Evolutionary conservation across 2,329 filamentous ascomycete genomes (phyloP).

Genomic region (Ceratocystis diversiconidia): DNA sequence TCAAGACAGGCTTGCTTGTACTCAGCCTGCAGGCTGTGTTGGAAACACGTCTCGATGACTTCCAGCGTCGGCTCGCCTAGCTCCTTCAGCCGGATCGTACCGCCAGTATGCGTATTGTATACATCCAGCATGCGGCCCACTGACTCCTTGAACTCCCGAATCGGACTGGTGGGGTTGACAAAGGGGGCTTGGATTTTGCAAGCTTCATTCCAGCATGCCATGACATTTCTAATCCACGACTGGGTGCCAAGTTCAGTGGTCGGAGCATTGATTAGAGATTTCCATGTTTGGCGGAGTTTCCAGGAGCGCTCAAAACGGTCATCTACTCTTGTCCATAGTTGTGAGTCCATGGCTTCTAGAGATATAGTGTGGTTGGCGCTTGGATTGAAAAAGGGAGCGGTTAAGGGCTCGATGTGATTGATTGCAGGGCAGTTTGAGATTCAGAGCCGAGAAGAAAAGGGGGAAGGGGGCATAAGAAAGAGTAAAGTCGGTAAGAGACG

Average conservation of each 20-base stretch:
- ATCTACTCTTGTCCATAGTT: constrained; percentile 14
- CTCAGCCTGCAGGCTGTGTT: constrained; percentile 9
- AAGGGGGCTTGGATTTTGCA: constrained; percentile 10
- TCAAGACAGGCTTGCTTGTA: constrained; percentile 15
- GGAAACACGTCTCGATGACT: constrained; percentile 9
- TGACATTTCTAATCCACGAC: constrained; percentile 10
- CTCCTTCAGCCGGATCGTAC: constrained; percentile 7
- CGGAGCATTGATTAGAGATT: constrained; percentile 8
- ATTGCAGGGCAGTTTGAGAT: too few species aligned
- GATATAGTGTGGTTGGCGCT: not conserved
- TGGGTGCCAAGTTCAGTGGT: constrained; percentile 6
- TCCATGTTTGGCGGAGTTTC: constrained; percentile 14
- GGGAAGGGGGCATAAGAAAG: too few species aligned
- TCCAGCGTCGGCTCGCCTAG: constrained; percentile 11
- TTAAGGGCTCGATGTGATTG: too few species aligned
- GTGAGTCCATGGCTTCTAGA: constrained; percentile 18
- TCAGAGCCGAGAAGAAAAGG: too few species aligned
- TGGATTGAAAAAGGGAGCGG: not conserved
- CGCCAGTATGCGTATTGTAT: constrained; percentile 14
- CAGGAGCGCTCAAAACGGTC: constrained; percentile 9
- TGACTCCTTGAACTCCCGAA: constrained; percentile 38
- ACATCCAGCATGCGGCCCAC: constrained; percentile 28
- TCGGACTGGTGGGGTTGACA: constrained; percentile 27
- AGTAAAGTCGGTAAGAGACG: too few species aligned
- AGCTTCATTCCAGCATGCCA: constrained; percentile 14